A percentile compares a stretch with the other conserved stretches of the same genome.
phyloP scores from a whole-genome alignment of 192 early-diverging fungal genomes.

The Gamsiella multidivaricata region DNA sequence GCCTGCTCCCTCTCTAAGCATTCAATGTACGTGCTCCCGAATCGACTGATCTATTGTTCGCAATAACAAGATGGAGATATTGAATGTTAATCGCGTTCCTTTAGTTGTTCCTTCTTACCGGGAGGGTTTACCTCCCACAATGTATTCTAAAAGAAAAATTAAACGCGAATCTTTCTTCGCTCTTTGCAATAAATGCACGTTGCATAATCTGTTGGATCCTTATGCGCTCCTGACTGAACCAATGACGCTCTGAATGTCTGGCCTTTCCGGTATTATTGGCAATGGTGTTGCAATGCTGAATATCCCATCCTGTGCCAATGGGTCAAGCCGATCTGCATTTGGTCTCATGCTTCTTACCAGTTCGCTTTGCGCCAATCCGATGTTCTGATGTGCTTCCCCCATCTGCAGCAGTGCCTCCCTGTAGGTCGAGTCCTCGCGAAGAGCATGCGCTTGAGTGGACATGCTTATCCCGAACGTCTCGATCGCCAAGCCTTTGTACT shows the following conservation, averaged over 20 bases:
- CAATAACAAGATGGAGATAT: not conserved
- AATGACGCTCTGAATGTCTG: too few species aligned
- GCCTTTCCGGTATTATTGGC: too few species aligned
- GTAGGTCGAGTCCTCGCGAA: constrained; percentile 42
- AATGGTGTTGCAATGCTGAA: too few species aligned
- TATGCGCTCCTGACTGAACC: too few species aligned
- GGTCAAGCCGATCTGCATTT: too few species aligned
- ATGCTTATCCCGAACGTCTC: constrained; percentile 51
- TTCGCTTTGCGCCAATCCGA: constrained; percentile 33
- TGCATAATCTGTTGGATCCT: too few species aligned
- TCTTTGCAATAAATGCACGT: too few species aligned
- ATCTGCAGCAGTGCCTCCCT: constrained; percentile 35
- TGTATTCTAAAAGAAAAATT: not conserved
- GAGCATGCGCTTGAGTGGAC: constrained; percentile 30
- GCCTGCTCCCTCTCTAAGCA: constrained; percentile 30
- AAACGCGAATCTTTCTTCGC: too few species aligned
- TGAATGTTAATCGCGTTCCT: too few species aligned
- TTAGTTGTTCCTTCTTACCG: not conserved
- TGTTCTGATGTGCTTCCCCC: constrained; percentile 52
- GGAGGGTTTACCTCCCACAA: not conserved
- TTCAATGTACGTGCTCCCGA: constrained; percentile 38
- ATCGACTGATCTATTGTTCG: constrained; percentile 36
- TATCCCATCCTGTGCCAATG: too few species aligned
- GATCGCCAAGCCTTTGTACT: constrained; percentile 47
- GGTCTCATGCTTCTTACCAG: constrained; percentile 6